These are phyloP conservation scores for Prasinococcaceae sp. DNA, from an alignment of 139 green algal genomes.

Conservation along the genomic window DNA sequence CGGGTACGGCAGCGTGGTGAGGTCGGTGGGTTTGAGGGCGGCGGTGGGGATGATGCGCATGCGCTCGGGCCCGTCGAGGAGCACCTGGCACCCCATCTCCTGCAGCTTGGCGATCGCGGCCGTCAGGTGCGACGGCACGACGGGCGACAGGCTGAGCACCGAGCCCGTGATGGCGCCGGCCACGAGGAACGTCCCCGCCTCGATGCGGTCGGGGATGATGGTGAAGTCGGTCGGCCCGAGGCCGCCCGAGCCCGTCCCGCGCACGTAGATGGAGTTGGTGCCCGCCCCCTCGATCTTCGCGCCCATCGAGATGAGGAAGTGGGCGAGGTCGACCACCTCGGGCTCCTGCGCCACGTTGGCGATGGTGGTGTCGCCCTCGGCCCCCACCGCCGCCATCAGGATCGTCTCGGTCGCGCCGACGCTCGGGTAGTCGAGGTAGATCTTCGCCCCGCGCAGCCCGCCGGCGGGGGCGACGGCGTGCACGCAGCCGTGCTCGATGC, in stretches of 20 bases:
- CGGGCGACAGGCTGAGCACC: slow-evolving; percentile 22
- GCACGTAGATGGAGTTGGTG: slow-evolving; percentile 21
- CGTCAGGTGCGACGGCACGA: slow-evolving; percentile 23
- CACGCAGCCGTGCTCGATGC: slow-evolving; percentile 21
- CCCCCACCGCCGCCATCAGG: slow-evolving; percentile 34
- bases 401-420: slow-evolving; percentile 41
- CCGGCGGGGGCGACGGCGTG: slow-evolving; percentile 16
- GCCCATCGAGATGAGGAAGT: slow-evolving; percentile 32
- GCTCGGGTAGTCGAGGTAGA: slow-evolving; percentile 33
- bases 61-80: slow-evolving; percentile 1
- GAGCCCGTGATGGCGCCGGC: slow-evolving; percentile 32
- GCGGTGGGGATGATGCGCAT: slow-evolving; percentile 4
- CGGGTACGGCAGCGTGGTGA: slow-evolving; percentile 33
- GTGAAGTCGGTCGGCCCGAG: slow-evolving; percentile 25
- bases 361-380: slow-evolving; percentile 28
- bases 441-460: slow-evolving; percentile 20
- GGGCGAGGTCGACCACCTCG: slow-evolving; percentile 34
- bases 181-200: slow-evolving; percentile 37
- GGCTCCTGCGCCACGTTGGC: slow-evolving; percentile 34
- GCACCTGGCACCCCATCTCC: slow-evolving; percentile 18
- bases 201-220: slow-evolving; percentile 42
- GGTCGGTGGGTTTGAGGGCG: slow-evolving; percentile 11
- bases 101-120: slow-evolving; percentile 26
- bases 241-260: slow-evolving; percentile 15
- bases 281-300: slow-evolving; percentile 23